These are phyloP conservation scores for Hemisphaericaspora xylanilytica DNA, from an alignment of 1,139 yeast genomes.

Conservation along the genomic window DNA sequence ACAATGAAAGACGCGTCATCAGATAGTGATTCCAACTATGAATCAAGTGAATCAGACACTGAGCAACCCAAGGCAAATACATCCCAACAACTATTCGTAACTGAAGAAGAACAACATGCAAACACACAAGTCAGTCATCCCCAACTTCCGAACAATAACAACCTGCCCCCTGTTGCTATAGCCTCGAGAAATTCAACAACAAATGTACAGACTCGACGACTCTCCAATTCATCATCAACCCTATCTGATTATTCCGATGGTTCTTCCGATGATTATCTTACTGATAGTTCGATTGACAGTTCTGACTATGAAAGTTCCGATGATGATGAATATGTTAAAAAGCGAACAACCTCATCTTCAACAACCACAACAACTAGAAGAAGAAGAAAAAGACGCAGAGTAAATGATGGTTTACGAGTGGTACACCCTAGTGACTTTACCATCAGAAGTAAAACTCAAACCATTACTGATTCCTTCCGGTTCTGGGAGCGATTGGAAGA, in stretches of 20 bases:
- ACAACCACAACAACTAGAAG: too few species aligned
- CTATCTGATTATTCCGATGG: neutral
- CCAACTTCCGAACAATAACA: too few species aligned
- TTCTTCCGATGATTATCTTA: neutral
- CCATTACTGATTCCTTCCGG: slow-evolving; percentile 9
- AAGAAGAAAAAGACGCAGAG: neutral
- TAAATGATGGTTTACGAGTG: neutral
- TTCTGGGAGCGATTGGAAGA: slow-evolving; percentile 35
- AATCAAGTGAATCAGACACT: neutral
- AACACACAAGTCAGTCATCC: too few species aligned
- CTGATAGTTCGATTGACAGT: neutral
- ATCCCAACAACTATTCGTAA: neutral
- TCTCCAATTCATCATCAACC: neutral
- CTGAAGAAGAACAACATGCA: neutral
- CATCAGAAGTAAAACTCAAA: neutral
- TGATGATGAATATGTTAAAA: neutral
- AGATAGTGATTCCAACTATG: neutral
- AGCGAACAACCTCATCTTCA: too few species aligned
- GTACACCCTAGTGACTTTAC: slow-evolving; percentile 2
- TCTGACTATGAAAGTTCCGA: neutral
- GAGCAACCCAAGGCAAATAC: neutral
- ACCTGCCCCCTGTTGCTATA: too few species aligned
- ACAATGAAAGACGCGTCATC: neutral
- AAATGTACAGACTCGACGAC: neutral
- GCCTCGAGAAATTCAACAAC: neutral